Evolutionary conservation across 2,329 filamentous ascomycete genomes (phyloP), one percentile per base, ranked within the genome.

Genomic region (Paraconiothyrium sp.): DNA sequence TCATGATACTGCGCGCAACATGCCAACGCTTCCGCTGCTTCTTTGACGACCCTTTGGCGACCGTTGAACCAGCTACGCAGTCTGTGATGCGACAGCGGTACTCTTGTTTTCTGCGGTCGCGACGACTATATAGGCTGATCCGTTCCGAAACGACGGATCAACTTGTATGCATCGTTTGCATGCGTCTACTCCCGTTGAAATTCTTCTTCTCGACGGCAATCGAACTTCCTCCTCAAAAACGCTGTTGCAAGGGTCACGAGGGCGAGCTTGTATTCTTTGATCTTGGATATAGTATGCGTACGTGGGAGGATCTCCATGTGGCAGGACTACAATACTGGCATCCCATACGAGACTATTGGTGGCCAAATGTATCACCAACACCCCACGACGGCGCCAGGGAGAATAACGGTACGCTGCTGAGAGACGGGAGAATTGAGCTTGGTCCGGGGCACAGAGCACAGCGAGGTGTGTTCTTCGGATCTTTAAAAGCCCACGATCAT

Each of bases 1-100:
- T 46, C 9, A 46, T 46, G 43, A 24, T 24, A 2, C 11, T 46
- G n/a, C 43, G 43, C 10, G 43, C 43, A 13, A 46, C 20, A 22
- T 46, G 43, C 43, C 43, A 13, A 20, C 43, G 43, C 43, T 46
- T 46, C 20, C 43, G 43, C 43, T 46, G 20, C 20, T 46, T 46
- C 39, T 46, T 46, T 13, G 43, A 46, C 20, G 43, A 46, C 7
- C 43, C 43, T 46, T 20, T 46, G 9, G 43, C 43, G 43, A 46
- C 43, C n/a, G 20, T 46, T 11, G 43, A 46, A 4, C 43, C 43
- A 46, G 20, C 20, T 11, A 20, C 43, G 43, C 20, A 24, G 20
- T 46, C 43, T 11, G 43, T 24, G 43, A 46, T 46, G 43, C 43
- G 9, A 20, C 20, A 46, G 43, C 43, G 43, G 13, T 46, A 46